A percentile compares a stretch with the other conserved stretches of the same genome.
These are phyloP conservation scores for Arachis hypogaea DNA, from an alignment of 306 rosid species.

Conservation along the genomic window DNA sequence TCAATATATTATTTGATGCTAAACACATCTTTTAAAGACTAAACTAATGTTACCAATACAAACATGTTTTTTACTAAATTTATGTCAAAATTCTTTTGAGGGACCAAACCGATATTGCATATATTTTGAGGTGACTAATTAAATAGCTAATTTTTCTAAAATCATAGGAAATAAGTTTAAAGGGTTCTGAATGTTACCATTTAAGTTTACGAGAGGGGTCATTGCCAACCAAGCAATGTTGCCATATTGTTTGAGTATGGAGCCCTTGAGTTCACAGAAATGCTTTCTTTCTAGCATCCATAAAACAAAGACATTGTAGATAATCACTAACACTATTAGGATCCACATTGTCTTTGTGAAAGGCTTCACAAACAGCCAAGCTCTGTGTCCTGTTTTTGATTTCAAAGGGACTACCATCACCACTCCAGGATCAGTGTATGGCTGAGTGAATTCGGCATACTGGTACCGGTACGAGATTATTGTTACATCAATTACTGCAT, in stretches of 20 bases:
- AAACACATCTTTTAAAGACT: too few species aligned
- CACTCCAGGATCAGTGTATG: slow-evolving; percentile 55
- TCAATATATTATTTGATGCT: too few species aligned
- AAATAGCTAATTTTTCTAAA: not conserved
- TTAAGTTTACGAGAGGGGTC: slow-evolving; percentile 50
- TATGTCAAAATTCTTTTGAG: too few species aligned
- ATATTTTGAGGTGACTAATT: too few species aligned
- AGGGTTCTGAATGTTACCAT: slow-evolving; percentile 39
- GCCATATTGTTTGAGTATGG: slow-evolving; percentile 49
- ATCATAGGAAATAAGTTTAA: not conserved
- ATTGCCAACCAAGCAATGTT: slow-evolving; percentile 49
- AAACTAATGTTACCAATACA: too few species aligned
- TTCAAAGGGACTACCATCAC: slow-evolving; percentile 53
- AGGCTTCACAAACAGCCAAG: slow-evolving; percentile 54
- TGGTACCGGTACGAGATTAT: slow-evolving; percentile 39
- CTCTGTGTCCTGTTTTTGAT: slow-evolving; percentile 31
- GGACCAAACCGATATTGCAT: too few species aligned
- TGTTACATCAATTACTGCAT: slow-evolving; percentile 55
- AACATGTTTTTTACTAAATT: too few species aligned
- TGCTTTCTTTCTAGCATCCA: slow-evolving; percentile 57
- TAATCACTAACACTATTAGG: slow-evolving; percentile 34
- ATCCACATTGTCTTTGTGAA: slow-evolving; percentile 56
- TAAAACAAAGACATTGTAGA: slow-evolving; percentile 57
- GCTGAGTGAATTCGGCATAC: slow-evolving; percentile 51
- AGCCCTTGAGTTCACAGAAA: slow-evolving; percentile 27